These are phyloP conservation scores for Plasmodium malariae DNA, from an alignment of 169 alveolate genomes.

Conservation along the genomic window DNA sequence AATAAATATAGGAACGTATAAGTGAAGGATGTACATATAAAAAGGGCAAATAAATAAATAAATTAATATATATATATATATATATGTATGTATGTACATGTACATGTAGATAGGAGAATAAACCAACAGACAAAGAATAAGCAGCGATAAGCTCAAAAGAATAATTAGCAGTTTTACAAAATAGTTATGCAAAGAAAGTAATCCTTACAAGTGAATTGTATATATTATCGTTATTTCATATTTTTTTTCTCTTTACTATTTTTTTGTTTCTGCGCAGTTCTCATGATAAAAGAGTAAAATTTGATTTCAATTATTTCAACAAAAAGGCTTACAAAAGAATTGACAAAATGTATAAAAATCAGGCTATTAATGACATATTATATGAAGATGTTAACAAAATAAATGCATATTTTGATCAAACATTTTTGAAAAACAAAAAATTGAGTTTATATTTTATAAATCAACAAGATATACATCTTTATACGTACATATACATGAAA, in stretches of 20 bases:
- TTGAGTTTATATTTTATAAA: slow-evolving; percentile 41
- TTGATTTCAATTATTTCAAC: slow-evolving; percentile 54
- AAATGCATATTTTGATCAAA: slow-evolving; percentile 59
- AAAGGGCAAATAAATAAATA: neutral
- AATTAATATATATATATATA: neutral
- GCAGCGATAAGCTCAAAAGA: neutral
- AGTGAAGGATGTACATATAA: too few relatives aligned
- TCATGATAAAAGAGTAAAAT: slow-evolving; percentile 23
- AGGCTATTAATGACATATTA: slow-evolving; percentile 46
- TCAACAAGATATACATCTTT: slow-evolving; percentile 28
- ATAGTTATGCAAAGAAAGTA: neutral
- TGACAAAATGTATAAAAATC: slow-evolving; percentile 42
- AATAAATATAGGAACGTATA: too few relatives aligned
- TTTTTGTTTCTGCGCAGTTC: slow-evolving; percentile 14
- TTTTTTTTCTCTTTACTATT: neutral
- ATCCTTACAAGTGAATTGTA: neutral
- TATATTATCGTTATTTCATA: neutral
- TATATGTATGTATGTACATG: neutral
- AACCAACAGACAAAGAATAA: neutral
- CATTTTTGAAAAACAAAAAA: slow-evolving; percentile 39
- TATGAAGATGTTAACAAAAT: slow-evolving; percentile 60
- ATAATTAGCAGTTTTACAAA: neutral
- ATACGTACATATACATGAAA: slow-evolving; percentile 44
- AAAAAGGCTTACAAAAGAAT: slow-evolving; percentile 69
- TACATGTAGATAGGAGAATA: neutral